Evolutionary conservation across 2,329 filamentous ascomycete species (phyloP).

Genomic region (Aspergillus transmontanensis): DNA sequence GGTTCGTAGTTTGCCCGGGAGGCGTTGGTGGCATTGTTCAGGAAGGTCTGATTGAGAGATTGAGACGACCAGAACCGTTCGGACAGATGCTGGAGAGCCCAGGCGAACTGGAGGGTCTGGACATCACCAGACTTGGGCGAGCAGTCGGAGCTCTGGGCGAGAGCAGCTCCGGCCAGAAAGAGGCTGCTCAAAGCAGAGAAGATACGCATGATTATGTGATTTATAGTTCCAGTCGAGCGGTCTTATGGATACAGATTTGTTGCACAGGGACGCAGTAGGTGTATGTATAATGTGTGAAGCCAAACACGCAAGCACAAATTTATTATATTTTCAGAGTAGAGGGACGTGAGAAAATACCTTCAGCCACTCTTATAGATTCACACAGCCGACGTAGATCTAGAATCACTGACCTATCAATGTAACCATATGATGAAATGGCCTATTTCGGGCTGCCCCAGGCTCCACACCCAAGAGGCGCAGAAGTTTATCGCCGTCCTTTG

Average conservation of each 20-base stretch:
- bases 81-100: conserved; percentile 26
- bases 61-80: conserved; percentile 26
- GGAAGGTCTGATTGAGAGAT: conserved; percentile 27
- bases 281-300: not conserved
- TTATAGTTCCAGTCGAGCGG: not conserved
- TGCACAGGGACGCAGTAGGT: not conserved
- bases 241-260: not conserved
- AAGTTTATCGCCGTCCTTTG: conserved; percentile 16
- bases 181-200: conserved; percentile 20
- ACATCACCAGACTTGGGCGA: conserved; percentile 23
- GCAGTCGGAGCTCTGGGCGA: conserved; percentile 22
- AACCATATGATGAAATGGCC: conserved; percentile 26
- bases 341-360: not conserved
- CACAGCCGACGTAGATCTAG: not conserved
- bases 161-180: conserved; percentile 24
- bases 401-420: conserved; percentile 8
- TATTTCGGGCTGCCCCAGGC: conserved; percentile 1
- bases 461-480: conserved; percentile 4
- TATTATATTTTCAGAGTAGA: not conserved
- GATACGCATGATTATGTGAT: conserved; percentile 22
- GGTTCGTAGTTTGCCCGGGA: conserved; percentile 20
- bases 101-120: conserved; percentile 26
- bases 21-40: conserved; percentile 22
- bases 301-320: not conserved
- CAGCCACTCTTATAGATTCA: conserved; percentile 16